Percentiles rank a stretch among this genome's conserved stretches.
phyloP scores from a whole-genome alignment of 345 rosid species.

The Brassica napus region DNA sequence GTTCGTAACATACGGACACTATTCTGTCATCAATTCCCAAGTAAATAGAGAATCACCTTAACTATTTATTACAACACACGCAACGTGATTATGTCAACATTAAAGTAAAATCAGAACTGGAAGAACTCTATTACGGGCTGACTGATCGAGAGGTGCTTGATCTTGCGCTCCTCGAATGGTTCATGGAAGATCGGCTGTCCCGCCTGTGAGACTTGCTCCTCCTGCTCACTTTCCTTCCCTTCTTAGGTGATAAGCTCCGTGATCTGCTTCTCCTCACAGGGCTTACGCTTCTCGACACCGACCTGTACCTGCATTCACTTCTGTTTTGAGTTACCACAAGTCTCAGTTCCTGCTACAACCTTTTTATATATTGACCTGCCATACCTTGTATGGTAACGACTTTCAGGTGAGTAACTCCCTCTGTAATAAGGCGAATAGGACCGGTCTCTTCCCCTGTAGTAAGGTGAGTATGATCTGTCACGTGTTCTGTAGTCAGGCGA shows the following conservation, averaged over 20 bases:
- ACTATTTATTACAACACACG: not conserved
- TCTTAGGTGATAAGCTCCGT: conserved; percentile 40
- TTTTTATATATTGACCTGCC: not conserved
- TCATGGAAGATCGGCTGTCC: conserved; percentile 44
- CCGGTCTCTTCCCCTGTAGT: conserved; percentile 28
- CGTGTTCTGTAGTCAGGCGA: conserved; percentile 38
- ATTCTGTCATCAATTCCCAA: not conserved
- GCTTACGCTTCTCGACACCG: conserved; percentile 43
- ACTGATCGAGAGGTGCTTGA: conserved; percentile 67
- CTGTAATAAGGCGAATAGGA: conserved; percentile 39
- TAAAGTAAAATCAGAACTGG: not conserved
- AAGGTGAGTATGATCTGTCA: conserved; percentile 42
- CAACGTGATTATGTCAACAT: not conserved
- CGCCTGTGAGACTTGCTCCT: conserved; percentile 34
- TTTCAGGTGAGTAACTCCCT: conserved; percentile 38
- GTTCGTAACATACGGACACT: not conserved
- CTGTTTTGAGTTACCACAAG: conserved; percentile 16
- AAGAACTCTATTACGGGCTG: conserved; percentile 36
- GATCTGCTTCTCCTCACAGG: conserved; percentile 43
- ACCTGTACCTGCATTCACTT: conserved; percentile 43
- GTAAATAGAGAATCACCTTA: not conserved
- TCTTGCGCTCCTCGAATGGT: conserved; percentile 48
- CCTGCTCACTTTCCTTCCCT: conserved; percentile 34
- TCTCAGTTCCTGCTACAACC: not conserved
- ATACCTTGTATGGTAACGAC: conserved; percentile 25